Conservation (phyloP, 441 rosid species). For the Aleurites moluccanus region DNA sequence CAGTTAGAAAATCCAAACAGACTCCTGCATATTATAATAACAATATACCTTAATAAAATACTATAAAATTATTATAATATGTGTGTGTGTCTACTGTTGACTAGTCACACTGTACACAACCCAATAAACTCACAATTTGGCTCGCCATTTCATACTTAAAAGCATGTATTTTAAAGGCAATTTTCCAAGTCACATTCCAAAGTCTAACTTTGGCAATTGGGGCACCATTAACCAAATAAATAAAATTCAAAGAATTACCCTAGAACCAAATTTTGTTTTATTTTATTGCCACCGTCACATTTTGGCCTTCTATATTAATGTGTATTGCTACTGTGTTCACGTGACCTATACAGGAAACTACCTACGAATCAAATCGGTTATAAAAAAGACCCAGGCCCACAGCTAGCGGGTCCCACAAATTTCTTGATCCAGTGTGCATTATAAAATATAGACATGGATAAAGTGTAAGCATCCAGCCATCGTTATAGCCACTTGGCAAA, state of each 20-base stretch:
- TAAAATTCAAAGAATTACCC: no score
- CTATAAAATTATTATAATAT: neutral
- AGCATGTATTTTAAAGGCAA: no score
- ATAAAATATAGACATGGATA: neutral
- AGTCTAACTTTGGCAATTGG: no score
- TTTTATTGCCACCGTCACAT: no score
- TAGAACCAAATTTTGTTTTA: no score
- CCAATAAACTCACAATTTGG: neutral
- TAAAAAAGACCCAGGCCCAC: neutral
- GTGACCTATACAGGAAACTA: conserved; percentile 6
- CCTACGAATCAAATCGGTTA: neutral
- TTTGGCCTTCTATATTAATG: neutral
- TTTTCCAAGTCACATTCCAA: no score
- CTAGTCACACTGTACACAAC: neutral
- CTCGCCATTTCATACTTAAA: neutral
- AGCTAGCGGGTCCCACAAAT: neutral
- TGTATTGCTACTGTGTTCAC: neutral
- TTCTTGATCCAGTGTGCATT: neutral
- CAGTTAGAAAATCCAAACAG: conserved; percentile 37
- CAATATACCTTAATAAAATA: neutral
- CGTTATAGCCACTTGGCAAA: neutral
- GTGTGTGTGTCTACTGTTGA: conserved; percentile 8
- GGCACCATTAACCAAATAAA: no score
- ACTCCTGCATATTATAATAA: conserved; percentile 20
- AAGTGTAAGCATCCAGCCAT: neutral